A percentile compares a stretch with the other conserved stretches of the same genome.
phyloP scores from a whole-genome alignment of 2,329 filamentous ascomycete genomes.

The Microsporum audouinii region DNA sequence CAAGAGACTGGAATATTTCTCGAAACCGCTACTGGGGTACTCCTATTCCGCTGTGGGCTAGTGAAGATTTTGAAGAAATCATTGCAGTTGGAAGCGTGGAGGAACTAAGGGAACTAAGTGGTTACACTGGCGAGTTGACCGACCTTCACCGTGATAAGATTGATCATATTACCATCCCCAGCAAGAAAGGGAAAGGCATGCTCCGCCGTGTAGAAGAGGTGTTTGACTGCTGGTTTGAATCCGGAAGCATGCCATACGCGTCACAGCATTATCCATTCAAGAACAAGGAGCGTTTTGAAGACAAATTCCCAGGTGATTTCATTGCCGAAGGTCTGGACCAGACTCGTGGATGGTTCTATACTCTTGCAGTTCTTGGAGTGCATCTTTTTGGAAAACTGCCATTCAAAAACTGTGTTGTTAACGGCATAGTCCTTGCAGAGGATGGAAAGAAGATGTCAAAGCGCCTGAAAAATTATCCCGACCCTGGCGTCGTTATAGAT shows the following conservation, averaged over 20 bases:
- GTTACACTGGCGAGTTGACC: slow-evolving; percentile 68
- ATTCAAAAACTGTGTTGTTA: slow-evolving; percentile 94
- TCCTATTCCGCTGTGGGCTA: slow-evolving; percentile 82
- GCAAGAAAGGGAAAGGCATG: slow-evolving; percentile 73
- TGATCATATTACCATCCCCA: slow-evolving; percentile 88
- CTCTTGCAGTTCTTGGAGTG: slow-evolving; percentile 73
- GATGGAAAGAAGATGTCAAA: slow-evolving; percentile 99
- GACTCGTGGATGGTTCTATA: slow-evolving; percentile 96
- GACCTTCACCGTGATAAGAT: slow-evolving; percentile 90
- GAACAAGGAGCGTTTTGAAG: slow-evolving; percentile 68
- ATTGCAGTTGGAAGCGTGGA: slow-evolving; percentile 76
- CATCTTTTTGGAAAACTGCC: slow-evolving; percentile 75
- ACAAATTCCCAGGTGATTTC: slow-evolving; percentile 81
- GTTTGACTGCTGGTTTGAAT: slow-evolving; percentile 97
- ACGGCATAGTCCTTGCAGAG: slow-evolving; percentile 84
- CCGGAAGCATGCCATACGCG: slow-evolving; percentile 88
- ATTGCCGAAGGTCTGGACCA: slow-evolving; percentile 90
- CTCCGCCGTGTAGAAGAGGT: slow-evolving; percentile 74
- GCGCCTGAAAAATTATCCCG: slow-evolving; percentile 89
- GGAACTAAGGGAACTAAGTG: slow-evolving; percentile 74
- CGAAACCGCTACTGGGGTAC: slow-evolving; percentile 94
- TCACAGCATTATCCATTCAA: slow-evolving; percentile 87
- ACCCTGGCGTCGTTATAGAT: slow-evolving; percentile 69
- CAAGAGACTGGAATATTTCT: slow-evolving; percentile 90
- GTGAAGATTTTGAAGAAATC: slow-evolving; percentile 74